Percentiles rank a stretch among this genome's conserved stretches.
Conservation (phyloP, 305 asterid genomes). For the Lippia alba region DNA sequence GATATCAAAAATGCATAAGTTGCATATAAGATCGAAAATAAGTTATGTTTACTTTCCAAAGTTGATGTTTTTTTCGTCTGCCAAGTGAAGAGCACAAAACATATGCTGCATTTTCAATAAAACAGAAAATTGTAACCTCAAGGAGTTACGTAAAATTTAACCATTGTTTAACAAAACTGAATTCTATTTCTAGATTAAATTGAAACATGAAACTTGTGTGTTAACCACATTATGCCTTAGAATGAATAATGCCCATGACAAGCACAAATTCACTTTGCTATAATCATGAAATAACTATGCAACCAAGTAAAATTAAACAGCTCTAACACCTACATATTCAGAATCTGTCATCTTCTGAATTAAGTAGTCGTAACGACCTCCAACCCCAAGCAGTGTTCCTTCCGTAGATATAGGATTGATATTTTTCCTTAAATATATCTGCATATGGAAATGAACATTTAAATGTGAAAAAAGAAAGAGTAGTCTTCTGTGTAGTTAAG, state of each 20-base stretch:
- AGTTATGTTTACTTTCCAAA: neutral
- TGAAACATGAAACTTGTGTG: constrained; percentile 21
- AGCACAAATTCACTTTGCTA: constrained; percentile 1
- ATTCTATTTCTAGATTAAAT: constrained; percentile 11
- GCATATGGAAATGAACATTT: constrained; percentile 38
- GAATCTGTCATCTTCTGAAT: constrained; percentile 66
- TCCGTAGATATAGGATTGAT: constrained; percentile 67
- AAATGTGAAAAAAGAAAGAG: constrained; percentile 18
- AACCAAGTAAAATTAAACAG: constrained; percentile 34
- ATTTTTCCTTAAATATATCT: constrained; percentile 81
- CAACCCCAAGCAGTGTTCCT: constrained; percentile 92
- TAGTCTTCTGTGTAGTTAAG: neutral
- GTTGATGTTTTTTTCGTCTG: constrained; percentile 2
- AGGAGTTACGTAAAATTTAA: neutral
- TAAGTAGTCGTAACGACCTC: constrained; percentile 96
- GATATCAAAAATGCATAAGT: constrained; percentile 1
- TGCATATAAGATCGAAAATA: neutral
- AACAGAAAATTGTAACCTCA: constrained; percentile 6
- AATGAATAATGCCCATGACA: constrained; percentile 19
- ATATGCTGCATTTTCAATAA: constrained; percentile 15
- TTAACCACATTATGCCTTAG: neutral
- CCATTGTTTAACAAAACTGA: neutral
- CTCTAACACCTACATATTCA: constrained; percentile 63
- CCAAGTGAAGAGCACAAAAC: constrained; percentile 13
- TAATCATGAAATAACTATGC: constrained; percentile 8